Evolutionary conservation across 2,329 filamentous ascomycete species (phyloP).

Genomic region (Teratosphaeria gauchensis): DNA sequence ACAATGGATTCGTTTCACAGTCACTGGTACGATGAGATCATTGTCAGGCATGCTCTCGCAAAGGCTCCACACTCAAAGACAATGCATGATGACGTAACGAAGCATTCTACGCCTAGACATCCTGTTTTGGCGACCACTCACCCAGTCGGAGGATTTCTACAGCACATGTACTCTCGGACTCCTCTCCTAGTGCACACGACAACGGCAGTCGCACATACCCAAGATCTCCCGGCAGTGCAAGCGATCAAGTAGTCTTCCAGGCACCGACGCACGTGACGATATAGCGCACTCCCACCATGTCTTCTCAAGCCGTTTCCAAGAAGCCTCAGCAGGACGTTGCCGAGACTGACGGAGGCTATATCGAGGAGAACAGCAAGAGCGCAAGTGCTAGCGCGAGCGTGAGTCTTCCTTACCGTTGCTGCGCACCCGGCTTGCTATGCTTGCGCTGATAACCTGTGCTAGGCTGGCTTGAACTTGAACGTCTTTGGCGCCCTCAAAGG

Average conservation of each 20-base stretch:
- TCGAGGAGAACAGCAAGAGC: conserved; percentile 23
- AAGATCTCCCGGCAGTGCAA: neutral
- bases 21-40: too few relatives aligned
- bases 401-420: conserved; percentile 4
- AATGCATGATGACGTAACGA: neutral
- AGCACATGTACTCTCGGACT: neutral
- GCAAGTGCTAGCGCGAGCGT: conserved; percentile 26
- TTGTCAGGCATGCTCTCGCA: too few relatives aligned
- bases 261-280: neutral
- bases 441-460: neutral
- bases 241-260: neutral
- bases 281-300: neutral
- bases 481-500: conserved; percentile 27
- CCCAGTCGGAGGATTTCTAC: neutral
- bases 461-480: conserved; percentile 30
- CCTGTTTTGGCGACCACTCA: neutral
- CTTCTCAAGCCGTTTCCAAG: conserved; percentile 2
- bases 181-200: neutral
- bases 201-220: neutral
- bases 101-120: neutral
- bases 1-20: too few relatives aligned
- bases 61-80: neutral
- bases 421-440: neutral
- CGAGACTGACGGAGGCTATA: neutral
- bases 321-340: conserved; percentile 2